Percentiles rank a stretch among this genome's conserved stretches.
phyloP scores from a whole-genome alignment of 2,329 filamentous ascomycete genomes.

The Alternaria sp. region DNA sequence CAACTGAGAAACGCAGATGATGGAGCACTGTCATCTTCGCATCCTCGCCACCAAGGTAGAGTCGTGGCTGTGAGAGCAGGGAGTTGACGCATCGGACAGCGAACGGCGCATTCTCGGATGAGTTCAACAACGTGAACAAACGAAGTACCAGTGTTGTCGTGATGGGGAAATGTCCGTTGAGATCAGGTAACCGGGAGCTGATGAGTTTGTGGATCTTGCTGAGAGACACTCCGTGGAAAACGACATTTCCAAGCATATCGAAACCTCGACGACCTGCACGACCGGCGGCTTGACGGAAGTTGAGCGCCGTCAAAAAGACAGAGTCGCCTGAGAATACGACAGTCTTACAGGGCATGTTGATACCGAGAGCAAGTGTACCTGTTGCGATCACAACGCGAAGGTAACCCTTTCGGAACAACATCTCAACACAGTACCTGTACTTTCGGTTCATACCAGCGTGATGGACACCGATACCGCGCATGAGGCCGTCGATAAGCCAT shows the following conservation, averaged over 20 bases:
- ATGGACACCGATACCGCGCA: slow-evolving; percentile 75
- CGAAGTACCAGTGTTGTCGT: slow-evolving; percentile 75
- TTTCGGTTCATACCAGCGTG: slow-evolving; percentile 80
- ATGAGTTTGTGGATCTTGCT: slow-evolving; percentile 71
- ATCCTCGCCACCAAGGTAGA: slow-evolving; percentile 73
- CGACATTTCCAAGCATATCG: slow-evolving; percentile 79
- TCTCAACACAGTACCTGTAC: slow-evolving; percentile 76
- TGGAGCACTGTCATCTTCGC: slow-evolving; percentile 74
- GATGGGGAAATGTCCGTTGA: slow-evolving; percentile 79
- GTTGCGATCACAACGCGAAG: slow-evolving; percentile 75
- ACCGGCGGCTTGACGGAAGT: slow-evolving; percentile 78
- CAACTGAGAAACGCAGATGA: slow-evolving; percentile 80
- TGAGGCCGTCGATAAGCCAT: slow-evolving; percentile 65
- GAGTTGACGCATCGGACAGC: slow-evolving; percentile 68
- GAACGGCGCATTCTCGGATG: slow-evolving; percentile 68
- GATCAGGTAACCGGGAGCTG: slow-evolving; percentile 73
- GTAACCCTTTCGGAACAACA: slow-evolving; percentile 75
- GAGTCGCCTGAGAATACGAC: slow-evolving; percentile 79
- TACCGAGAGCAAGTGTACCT: slow-evolving; percentile 76
- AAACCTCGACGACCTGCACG: slow-evolving; percentile 82
- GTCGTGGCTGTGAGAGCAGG: slow-evolving; percentile 70
- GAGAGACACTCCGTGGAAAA: slow-evolving; percentile 71
- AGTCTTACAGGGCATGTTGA: slow-evolving; percentile 77
- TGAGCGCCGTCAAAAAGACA: slow-evolving; percentile 73
- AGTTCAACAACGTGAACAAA: slow-evolving; percentile 69